These are phyloP conservation scores for Geotrichum europaeum DNA, from an alignment of 1,139 yeast species.

Conservation along the genomic window DNA sequence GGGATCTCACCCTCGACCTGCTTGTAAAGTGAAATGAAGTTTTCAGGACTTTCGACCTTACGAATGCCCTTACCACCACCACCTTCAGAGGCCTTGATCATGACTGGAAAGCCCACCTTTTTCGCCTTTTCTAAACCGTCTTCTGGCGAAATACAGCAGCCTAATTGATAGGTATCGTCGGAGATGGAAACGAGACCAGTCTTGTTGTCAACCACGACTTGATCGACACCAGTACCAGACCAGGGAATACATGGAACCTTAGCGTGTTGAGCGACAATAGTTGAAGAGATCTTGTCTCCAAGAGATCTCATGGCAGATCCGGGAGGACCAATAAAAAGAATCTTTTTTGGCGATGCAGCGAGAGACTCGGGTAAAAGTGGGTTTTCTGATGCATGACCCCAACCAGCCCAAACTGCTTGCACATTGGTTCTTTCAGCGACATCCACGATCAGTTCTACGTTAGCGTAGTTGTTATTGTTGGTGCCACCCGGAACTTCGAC, in stretches of 20 bases:
- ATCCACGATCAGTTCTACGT: slow-evolving; percentile 93
- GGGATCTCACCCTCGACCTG: slow-evolving; percentile 95
- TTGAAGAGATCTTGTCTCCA: slow-evolving; percentile 95
- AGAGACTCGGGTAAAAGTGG: slow-evolving; percentile 88
- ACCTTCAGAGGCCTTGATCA: slow-evolving; percentile 97
- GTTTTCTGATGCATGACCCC: slow-evolving; percentile 99
- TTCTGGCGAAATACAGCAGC: slow-evolving; percentile 81
- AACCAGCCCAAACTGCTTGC: slow-evolving; percentile 99
- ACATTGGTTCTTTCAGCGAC: slow-evolving; percentile 94
- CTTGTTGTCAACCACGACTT: slow-evolving; percentile 58
- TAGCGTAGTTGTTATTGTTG: slow-evolving; percentile 95
- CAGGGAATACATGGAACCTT: slow-evolving; percentile 97
- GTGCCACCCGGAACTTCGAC: slow-evolving; percentile 99
- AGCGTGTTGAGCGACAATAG: slow-evolving; percentile 99
- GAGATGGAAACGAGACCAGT: slow-evolving; percentile 84
- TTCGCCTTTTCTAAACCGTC: slow-evolving; percentile 83
- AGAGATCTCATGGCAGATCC: slow-evolving; percentile 97
- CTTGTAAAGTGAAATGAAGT: slow-evolving; percentile 62
- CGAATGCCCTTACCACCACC: slow-evolving; percentile 99
- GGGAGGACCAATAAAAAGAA: slow-evolving; percentile 95
- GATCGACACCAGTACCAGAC: slow-evolving; percentile 96
- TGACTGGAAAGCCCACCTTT: slow-evolving; percentile 88
- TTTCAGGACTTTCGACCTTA: slow-evolving; percentile 74
- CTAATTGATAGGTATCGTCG: slow-evolving; percentile 74
- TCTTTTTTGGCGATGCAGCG: slow-evolving; percentile 83